These are phyloP conservation scores for Metschnikowia santaceciliae DNA, from an alignment of 805 yeast species.

Conservation along the genomic window DNA sequence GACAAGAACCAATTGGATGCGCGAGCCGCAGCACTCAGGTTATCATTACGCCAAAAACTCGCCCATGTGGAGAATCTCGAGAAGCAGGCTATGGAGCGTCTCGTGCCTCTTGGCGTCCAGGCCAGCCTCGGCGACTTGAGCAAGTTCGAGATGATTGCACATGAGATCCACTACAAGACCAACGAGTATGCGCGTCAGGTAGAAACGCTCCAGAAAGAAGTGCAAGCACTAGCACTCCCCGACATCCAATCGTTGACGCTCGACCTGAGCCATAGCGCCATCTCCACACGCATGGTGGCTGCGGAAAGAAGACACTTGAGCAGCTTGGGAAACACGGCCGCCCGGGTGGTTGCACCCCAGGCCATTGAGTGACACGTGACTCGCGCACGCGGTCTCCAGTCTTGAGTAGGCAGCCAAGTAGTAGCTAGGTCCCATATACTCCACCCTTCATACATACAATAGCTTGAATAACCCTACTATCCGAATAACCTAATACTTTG, in stretches of 20 bases:
- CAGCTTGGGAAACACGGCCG: not conserved
- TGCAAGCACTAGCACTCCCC: slow-evolving; percentile 1
- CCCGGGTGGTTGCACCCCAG: not conserved
- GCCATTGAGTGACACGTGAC: slow-evolving; percentile 1
- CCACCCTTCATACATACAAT: too few species aligned
- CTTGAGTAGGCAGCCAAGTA: not conserved
- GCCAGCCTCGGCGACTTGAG: slow-evolving; percentile 18
- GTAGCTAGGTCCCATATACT: too few species aligned
- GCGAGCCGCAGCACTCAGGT: slow-evolving; percentile 24
- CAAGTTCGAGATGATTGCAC: slow-evolving; percentile 28
- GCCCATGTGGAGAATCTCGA: slow-evolving; percentile 21
- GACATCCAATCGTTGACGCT: not conserved
- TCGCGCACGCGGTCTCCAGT: not conserved
- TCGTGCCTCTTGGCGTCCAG: slow-evolving; percentile 35
- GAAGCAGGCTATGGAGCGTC: slow-evolving; percentile 20
- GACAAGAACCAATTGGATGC: slow-evolving; percentile 30
- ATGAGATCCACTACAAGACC: slow-evolving; percentile 23
- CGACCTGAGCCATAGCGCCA: not conserved
- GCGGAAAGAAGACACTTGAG: not conserved
- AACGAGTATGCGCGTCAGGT: slow-evolving; percentile 9
- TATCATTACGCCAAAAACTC: slow-evolving; percentile 25
- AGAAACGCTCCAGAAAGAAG: slow-evolving; percentile 5
- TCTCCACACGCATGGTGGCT: not conserved
- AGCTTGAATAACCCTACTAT: too few species aligned
- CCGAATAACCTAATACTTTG: not conserved